Evolutionary conservation across 768 basidiomycete genomes (phyloP).

Genomic region (Boletus huronensis): DNA sequence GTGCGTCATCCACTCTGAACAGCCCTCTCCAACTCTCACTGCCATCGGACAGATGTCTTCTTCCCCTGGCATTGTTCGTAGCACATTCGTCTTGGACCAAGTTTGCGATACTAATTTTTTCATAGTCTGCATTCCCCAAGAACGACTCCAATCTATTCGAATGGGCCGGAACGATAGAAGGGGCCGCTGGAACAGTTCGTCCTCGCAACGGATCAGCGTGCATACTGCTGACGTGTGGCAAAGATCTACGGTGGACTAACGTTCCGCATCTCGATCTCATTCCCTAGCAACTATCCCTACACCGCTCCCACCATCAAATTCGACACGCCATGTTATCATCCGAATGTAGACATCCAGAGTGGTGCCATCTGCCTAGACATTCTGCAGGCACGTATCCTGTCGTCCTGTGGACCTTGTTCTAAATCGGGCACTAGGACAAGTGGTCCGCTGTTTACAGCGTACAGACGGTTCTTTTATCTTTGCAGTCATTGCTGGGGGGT

Average conservation of each 20-base stretch:
- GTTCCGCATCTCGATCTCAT: conserved; percentile 81
- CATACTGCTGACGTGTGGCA: conserved; percentile 5
- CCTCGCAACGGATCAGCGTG: background rate
- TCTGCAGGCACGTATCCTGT: conserved; percentile 55
- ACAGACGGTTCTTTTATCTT: conserved; percentile 81
- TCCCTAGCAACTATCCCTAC: conserved; percentile 88
- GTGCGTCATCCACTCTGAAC: conserved; percentile 41
- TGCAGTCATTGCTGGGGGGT: conserved; percentile 89
- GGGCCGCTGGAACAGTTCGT: conserved; percentile 61
- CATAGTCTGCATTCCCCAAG: conserved; percentile 85
- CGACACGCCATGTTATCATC: conserved; percentile 87
- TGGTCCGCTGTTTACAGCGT: conserved; percentile 95
- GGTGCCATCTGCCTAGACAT: conserved; percentile 87
- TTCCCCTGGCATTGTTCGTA: conserved; percentile 79
- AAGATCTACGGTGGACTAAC: conserved; percentile 76
- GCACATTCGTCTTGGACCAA: background rate
- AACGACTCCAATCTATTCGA: conserved; percentile 84
- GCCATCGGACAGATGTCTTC: conserved; percentile 67
- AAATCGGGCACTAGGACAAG: conserved; percentile 56
- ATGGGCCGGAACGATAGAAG: conserved; percentile 88
- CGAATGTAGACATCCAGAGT: conserved; percentile 77
- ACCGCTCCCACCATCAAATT: conserved; percentile 83
- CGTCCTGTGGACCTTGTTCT: background rate
- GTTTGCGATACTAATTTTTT: background rate
- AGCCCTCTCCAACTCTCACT: conserved; percentile 2